Evolutionary conservation across 257 asterid genomes (phyloP).

Genomic region (Datura wrightii): DNA sequence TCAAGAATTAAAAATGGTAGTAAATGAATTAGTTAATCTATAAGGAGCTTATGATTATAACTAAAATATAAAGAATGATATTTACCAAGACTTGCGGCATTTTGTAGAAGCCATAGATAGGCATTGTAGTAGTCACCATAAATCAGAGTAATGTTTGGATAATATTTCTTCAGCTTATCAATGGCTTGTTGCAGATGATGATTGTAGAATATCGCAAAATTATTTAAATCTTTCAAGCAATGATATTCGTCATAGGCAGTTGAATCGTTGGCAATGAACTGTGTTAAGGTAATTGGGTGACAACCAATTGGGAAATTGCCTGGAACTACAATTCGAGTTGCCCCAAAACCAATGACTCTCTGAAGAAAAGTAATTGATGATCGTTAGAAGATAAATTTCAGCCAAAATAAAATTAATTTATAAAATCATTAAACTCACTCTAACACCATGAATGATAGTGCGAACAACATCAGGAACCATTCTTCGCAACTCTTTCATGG

Average conservation of each 20-base stretch:
- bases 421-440: background rate
- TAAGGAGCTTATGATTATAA: background rate
- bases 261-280: constrained; percentile 16
- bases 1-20: background rate
- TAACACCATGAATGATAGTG: constrained; percentile 33
- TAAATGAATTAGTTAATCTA: background rate
- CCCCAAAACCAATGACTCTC: constrained; percentile 33
- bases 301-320: constrained; percentile 44
- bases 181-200: constrained; percentile 37
- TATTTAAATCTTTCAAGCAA: constrained; percentile 38
- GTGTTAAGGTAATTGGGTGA: constrained; percentile 26
- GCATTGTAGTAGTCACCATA: constrained; percentile 40
- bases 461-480: constrained; percentile 37
- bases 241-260: constrained; percentile 30
- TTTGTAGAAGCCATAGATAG: constrained; percentile 21
- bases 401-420: background rate
- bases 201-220: constrained; percentile 31
- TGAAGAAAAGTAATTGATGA: background rate
- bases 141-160: constrained; percentile 27
- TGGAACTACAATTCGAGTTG: constrained; percentile 33
- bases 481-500: constrained; percentile 18
- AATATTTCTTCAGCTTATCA: constrained; percentile 19
- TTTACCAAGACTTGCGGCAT: constrained; percentile 25
- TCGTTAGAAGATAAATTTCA: background rate
- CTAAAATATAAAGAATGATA: background rate